A percentile compares a stretch with the other conserved stretches of the same genome.
Conservation (phyloP, 306 rosid species). For the Lathyrus aphaca region DNA sequence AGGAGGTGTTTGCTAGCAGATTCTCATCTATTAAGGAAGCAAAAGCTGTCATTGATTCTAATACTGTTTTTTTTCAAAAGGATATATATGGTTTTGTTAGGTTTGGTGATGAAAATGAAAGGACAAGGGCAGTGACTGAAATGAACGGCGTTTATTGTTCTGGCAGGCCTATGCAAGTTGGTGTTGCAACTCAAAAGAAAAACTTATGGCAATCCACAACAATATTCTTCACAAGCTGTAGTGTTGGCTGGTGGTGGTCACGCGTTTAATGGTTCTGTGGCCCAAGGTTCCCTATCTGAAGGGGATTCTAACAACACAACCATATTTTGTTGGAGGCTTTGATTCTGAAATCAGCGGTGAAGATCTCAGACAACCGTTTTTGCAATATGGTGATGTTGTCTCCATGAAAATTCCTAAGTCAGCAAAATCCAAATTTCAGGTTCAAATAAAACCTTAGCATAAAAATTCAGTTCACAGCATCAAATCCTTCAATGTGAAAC, state of each 20-base stretch:
- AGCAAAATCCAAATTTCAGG: no score
- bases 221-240: constrained; percentile 70
- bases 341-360: no score
- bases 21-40: constrained; percentile 85
- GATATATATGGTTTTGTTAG: constrained; percentile 87
- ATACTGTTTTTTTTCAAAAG: no score
- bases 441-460: no score
- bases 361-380: no score
- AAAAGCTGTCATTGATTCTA: constrained; percentile 85
- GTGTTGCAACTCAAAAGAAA: constrained; percentile 90
- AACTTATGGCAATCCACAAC: constrained; percentile 77
- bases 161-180: constrained; percentile 79
- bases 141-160: constrained; percentile 91
- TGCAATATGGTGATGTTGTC: no score
- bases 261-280: constrained; percentile 61
- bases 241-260: constrained; percentile 87
- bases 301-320: constrained; percentile 84
- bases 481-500: no score
- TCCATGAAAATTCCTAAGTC: no score
- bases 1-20: constrained; percentile 73
- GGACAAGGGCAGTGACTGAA: constrained; percentile 76
- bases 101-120: constrained; percentile 89
- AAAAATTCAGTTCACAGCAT: no score
- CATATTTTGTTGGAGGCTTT: no score
- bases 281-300: constrained; percentile 83